Conservation (phyloP, 768 basidiomycete genomes). For the Lactarius trivialis region DNA sequence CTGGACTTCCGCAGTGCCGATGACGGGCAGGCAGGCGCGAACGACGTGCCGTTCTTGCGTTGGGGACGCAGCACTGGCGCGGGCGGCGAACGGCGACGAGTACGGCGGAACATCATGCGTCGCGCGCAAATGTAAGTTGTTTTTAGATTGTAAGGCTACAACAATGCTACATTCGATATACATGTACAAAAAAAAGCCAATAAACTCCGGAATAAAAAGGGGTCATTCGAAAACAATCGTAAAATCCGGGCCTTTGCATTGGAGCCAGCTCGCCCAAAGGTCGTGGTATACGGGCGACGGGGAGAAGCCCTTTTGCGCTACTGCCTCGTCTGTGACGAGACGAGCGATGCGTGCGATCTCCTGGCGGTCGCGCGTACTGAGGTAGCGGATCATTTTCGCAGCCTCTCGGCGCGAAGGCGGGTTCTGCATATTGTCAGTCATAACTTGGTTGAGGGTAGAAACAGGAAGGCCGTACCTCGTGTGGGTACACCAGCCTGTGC, state of each 20-base stretch:
- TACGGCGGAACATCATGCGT: slow-evolving; percentile 84
- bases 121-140: slow-evolving; percentile 55
- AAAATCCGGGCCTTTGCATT: slow-evolving; percentile 31
- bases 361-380: slow-evolving; percentile 34
- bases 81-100: slow-evolving; percentile 64
- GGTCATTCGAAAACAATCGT: slow-evolving; percentile 32
- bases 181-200: background rate
- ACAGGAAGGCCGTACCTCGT: slow-evolving; percentile 28
- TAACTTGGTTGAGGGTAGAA: background rate
- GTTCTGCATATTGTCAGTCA: slow-evolving; percentile 23
- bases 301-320: slow-evolving; percentile 26
- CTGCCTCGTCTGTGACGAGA: slow-evolving; percentile 34
- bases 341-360: slow-evolving; percentile 39
- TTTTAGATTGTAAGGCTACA: background rate
- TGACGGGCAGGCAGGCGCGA: slow-evolving; percentile 36
- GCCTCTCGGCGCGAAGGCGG: slow-evolving; percentile 35
- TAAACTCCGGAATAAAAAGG: background rate
- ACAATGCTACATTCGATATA: slow-evolving; percentile 6
- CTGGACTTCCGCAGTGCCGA: slow-evolving; percentile 53
- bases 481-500: slow-evolving; percentile 41
- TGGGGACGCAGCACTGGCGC: slow-evolving; percentile 66
- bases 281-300: slow-evolving; percentile 30
- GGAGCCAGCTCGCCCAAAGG: slow-evolving; percentile 38
- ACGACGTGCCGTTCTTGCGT: slow-evolving; percentile 68
- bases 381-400: slow-evolving; percentile 29